Evolutionary conservation across 1,284 basidiomycete species (phyloP).

Genomic region (Sphagnurus paluster): DNA sequence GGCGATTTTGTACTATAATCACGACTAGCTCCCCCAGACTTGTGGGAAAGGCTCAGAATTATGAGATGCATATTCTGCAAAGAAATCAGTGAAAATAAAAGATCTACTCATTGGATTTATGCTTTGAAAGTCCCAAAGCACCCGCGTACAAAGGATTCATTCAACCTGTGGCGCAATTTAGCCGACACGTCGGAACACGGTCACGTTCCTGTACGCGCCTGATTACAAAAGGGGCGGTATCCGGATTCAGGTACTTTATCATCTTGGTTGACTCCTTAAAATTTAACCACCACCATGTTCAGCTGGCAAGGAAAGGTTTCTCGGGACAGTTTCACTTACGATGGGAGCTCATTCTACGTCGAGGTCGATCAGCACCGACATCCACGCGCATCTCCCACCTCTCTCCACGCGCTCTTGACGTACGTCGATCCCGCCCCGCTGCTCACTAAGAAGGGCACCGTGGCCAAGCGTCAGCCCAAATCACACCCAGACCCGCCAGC

Average conservation of each 20-base stretch:
- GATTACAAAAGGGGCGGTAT: background rate
- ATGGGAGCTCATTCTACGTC: conserved; percentile 22
- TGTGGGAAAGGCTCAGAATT: too few species aligned
- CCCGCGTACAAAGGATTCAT: too few species aligned
- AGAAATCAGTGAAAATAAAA: too few species aligned
- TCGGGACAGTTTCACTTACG: conserved; percentile 20
- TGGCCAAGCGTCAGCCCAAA: conserved; percentile 23
- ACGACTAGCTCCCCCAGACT: too few species aligned
- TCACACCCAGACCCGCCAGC: conserved; percentile 24
- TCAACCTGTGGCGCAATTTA: too few species aligned
- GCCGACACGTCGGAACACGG: background rate
- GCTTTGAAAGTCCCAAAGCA: too few species aligned
- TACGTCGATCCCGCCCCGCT: conserved; percentile 20
- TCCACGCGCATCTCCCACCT: conserved; percentile 16
- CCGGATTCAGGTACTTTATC: background rate
- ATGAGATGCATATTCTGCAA: too few species aligned
- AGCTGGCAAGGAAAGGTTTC: too few species aligned
- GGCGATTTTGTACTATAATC: too few species aligned
- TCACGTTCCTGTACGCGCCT: background rate
- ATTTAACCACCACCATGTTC: background rate
- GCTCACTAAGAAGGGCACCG: conserved; percentile 26
- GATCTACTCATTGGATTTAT: too few species aligned
- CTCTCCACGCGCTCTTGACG: conserved; percentile 25
- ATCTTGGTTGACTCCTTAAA: conserved; percentile 1
- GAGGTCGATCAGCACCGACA: conserved; percentile 17